Evolutionary conservation across 345 rosid genomes (phyloP), one percentile per base, ranked within the genome.

Genomic region (Salix suchowensis): DNA sequence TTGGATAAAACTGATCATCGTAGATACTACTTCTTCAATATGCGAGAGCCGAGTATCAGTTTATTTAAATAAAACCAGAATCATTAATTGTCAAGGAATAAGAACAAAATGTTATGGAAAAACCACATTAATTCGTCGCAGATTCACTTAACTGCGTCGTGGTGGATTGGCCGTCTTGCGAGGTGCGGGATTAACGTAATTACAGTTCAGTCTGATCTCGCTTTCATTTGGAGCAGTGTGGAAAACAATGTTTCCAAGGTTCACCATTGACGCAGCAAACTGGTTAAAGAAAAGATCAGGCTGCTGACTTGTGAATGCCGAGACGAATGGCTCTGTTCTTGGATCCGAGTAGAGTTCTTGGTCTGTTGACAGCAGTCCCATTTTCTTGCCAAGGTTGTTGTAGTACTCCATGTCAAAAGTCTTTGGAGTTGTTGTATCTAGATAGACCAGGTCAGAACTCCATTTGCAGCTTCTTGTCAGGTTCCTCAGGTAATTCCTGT

Each of bases 221-320:
- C 85, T 88, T 11, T 39, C 32, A 44, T 78, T 82, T 24, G 79
- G 74, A 26, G 68, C 64, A 37, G 84, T 75, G 1, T 81, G 68
- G 44, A 77, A 83, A 21, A 71, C 26, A 40, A 86, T 44, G 77
- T 88, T 89, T 36, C 85, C 93, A 26, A 89, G 88, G 68, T 86
- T 89, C 60, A 79, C 79, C 93, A 88, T 89, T 0, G 93, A 89
- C 6, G 68, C 87, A 1, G 85, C 88, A 75, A 89, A 86, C 77
- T 89, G 91, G n/a, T 70, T 74, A n/a, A 21, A 71, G 83, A 89
- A 89, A 1, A 89, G 73, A 19, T 60, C 68, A 0, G 85, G 73
- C 76, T 80, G 86, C 77, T 83, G 86, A 62, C 70, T 39, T 1
- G 88, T 85, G 46, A 89, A 50, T n/a, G 83, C 70, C 2, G 74